phyloP scores from a whole-genome alignment of 352 stramenopile species.

The Phytophthora rubi region DNA sequence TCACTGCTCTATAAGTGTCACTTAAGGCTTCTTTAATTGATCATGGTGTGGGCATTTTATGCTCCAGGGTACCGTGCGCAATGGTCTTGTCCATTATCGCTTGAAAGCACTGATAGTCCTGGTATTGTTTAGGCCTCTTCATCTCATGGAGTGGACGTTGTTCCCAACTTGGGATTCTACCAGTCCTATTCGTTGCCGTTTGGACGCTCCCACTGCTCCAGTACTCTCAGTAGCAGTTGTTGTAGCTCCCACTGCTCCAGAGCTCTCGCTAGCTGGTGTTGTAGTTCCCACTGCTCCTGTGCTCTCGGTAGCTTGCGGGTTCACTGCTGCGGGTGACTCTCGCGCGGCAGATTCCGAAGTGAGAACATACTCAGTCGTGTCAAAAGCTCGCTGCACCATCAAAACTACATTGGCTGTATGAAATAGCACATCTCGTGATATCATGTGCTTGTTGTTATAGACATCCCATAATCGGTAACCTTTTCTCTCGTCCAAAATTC shows the following conservation, averaged over 20 bases:
- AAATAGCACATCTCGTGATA: constrained; percentile 11
- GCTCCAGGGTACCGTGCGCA: not conserved
- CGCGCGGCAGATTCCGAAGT: constrained; percentile 7
- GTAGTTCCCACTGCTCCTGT: not conserved
- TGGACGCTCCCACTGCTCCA: not conserved
- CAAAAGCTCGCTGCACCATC: constrained; percentile 9
- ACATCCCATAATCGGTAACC: constrained; percentile 4
- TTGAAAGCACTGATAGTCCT: constrained; percentile 4
- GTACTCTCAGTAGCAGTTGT: too few relatives aligned
- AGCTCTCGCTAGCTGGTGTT: not conserved
- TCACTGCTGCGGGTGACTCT: not conserved
- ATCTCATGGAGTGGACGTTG: not conserved
- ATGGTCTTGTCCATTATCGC: not conserved
- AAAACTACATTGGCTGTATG: constrained; percentile 7
- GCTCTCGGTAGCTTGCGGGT: not conserved
- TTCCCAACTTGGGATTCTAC: not conserved
- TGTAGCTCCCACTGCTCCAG: not conserved
- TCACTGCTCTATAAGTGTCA: constrained; percentile 1
- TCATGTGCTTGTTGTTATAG: constrained; percentile 20
- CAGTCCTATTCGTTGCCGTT: not conserved
- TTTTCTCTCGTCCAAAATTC: constrained; percentile 14
- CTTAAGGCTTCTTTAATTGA: not conserved
- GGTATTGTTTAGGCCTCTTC: not conserved
- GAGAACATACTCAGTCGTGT: not conserved
- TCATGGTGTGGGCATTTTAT: constrained; percentile 1